Evolutionary conservation across 495 filamentous ascomycete genomes (phyloP).

Genomic region (Lophiotrema nucula): DNA sequence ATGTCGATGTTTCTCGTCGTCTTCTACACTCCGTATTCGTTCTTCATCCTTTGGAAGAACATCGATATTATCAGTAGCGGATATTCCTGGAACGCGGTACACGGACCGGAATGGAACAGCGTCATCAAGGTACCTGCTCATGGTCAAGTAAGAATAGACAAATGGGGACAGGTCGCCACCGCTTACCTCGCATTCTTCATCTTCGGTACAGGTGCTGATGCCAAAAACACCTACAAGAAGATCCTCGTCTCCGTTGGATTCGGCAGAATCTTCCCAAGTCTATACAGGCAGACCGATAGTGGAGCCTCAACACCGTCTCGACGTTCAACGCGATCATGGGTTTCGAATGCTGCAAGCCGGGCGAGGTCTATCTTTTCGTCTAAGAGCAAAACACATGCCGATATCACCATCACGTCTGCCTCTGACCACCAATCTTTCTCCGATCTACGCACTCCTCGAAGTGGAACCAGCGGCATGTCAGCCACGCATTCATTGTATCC

Average conservation of each 20-base stretch:
- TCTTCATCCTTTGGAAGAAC: constrained; percentile 61
- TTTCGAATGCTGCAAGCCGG: constrained; percentile 7
- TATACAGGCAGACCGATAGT: constrained; percentile 10
- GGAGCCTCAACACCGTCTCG: background rate
- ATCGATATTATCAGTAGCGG: constrained; percentile 45
- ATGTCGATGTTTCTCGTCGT: constrained; percentile 68
- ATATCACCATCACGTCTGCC: too few species aligned
- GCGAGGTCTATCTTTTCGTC: constrained; percentile 26
- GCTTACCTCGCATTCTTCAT: constrained; percentile 67
- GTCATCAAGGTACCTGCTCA: constrained; percentile 63
- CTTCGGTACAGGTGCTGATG: constrained; percentile 80
- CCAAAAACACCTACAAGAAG: constrained; percentile 66
- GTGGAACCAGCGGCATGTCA: too few species aligned
- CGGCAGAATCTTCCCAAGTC: constrained; percentile 47
- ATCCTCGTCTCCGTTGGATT: constrained; percentile 54
- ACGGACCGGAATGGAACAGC: constrained; percentile 56
- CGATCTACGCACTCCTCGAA: too few species aligned
- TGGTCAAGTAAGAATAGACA: constrained; percentile 57
- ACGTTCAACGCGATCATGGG: constrained; percentile 3
- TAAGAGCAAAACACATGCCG: too few species aligned
- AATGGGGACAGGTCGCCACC: constrained; percentile 64
- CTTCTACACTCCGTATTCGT: constrained; percentile 61
- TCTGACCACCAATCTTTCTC: background rate
- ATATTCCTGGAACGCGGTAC: constrained; percentile 57
- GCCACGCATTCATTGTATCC: too few species aligned